phyloP scores from a whole-genome alignment of 2,329 filamentous ascomycete species.

The Samsoniella hepiali region DNA sequence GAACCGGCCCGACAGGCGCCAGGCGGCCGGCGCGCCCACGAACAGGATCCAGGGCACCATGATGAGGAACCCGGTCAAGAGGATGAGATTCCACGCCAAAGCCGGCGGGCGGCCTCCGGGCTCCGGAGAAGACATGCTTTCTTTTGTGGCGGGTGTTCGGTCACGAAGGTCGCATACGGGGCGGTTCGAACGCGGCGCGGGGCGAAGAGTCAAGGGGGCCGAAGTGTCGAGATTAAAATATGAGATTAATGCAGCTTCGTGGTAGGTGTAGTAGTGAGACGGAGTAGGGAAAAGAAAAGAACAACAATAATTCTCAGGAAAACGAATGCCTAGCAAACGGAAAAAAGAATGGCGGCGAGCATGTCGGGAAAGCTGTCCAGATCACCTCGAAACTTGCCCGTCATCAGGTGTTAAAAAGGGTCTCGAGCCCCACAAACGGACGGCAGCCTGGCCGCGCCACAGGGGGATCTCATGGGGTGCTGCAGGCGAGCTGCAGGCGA shows the following conservation, averaged over 20 bases:
- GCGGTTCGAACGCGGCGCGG: neutral
- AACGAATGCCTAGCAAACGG: neutral
- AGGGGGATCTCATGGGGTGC: neutral
- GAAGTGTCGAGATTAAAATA: neutral
- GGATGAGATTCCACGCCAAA: conserved; percentile 24
- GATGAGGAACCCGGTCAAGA: conserved; percentile 19
- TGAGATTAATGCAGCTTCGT: neutral
- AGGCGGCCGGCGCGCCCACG: conserved; percentile 33
- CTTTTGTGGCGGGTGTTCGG: conserved; percentile 21
- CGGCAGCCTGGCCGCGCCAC: conserved; percentile 1
- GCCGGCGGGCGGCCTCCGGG: conserved; percentile 28
- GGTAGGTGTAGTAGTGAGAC: neutral
- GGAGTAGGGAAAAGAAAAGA: neutral
- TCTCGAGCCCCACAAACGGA: conserved; percentile 8
- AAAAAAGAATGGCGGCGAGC: neutral
- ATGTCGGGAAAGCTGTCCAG: conserved; percentile 11
- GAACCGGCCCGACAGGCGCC: conserved; percentile 40
- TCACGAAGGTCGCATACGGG: conserved; percentile 28
- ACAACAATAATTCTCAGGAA: neutral
- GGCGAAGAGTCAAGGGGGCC: neutral
- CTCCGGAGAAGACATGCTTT: conserved; percentile 29
- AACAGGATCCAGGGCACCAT: conserved; percentile 31
- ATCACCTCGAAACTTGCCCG: conserved; percentile 2
- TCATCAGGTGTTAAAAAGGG: conserved; percentile 19
- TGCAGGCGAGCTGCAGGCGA: neutral